Conservation (phyloP, 2,329 filamentous ascomycete genomes). For the Colletotrichum sp. region DNA sequence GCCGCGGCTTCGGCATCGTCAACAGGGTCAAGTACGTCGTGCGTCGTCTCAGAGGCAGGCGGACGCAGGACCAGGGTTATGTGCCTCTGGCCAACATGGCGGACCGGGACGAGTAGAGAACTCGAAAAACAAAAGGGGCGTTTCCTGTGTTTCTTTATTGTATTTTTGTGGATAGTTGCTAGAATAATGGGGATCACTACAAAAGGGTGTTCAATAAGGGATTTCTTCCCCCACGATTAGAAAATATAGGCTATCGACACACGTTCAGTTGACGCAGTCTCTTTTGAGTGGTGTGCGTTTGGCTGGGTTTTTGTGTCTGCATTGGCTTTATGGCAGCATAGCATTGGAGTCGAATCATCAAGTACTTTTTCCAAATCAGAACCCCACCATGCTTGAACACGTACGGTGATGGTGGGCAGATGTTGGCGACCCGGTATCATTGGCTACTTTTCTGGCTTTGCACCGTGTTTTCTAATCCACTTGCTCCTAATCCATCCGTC, state of each 20-base stretch:
- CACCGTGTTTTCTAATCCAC: background rate
- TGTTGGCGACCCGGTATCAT: background rate
- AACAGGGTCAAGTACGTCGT: slow-evolving; percentile 48
- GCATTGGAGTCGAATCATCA: background rate
- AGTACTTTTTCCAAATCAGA: background rate
- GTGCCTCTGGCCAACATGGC: slow-evolving; percentile 59
- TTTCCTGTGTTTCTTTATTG: background rate
- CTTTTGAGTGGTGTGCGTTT: background rate
- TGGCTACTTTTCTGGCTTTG: background rate
- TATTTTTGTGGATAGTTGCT: background rate
- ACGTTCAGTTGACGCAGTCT: background rate
- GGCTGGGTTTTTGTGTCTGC: background rate
- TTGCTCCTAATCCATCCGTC: background rate
- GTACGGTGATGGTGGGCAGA: background rate
- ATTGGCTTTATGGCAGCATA: background rate
- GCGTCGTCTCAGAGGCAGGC: slow-evolving; percentile 37
- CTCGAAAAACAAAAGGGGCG: background rate
- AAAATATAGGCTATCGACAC: background rate
- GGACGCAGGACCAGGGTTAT: slow-evolving; percentile 60
- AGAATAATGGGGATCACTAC: background rate
- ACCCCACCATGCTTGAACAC: background rate
- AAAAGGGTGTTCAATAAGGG: background rate
- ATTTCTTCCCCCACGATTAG: background rate
- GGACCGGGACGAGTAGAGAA: slow-evolving; percentile 35
- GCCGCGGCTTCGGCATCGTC: slow-evolving; percentile 47